These are phyloP conservation scores for Malus sieversii DNA, from an alignment of 306 rosid genomes.

Conservation along the genomic window DNA sequence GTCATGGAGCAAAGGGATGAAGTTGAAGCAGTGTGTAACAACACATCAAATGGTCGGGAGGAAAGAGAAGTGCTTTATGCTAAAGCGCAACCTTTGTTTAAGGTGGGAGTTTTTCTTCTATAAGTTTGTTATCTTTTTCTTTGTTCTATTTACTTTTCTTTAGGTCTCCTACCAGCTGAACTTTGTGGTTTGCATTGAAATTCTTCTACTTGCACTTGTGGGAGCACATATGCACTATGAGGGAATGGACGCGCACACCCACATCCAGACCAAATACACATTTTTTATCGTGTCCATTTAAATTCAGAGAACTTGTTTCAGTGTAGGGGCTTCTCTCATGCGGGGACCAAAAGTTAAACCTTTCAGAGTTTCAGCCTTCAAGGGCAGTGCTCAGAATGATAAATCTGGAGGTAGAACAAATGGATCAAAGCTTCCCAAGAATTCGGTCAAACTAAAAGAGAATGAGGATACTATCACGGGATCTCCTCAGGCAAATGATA, in stretches of 20 bases:
- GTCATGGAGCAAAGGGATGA: conserved; percentile 46
- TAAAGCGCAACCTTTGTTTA: conserved; percentile 37
- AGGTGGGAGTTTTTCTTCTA: conserved; percentile 41
- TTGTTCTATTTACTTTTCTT: not conserved
- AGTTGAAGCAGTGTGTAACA: conserved; percentile 47
- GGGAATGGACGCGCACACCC: not conserved
- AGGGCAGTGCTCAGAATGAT: conserved; percentile 57
- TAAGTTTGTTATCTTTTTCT: not conserved
- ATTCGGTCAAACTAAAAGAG: conserved; percentile 58
- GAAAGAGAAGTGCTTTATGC: conserved; percentile 32
- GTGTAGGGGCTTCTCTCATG: conserved; percentile 69
- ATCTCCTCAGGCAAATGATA: conserved; percentile 47
- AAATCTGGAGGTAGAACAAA: conserved; percentile 46
- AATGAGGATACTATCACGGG: conserved; percentile 37
- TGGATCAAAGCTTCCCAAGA: conserved; percentile 52
- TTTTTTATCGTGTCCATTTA: conserved; percentile 17
- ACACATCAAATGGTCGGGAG: conserved; percentile 41
- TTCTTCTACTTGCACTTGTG: conserved; percentile 1
- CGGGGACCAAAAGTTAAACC: conserved; percentile 44
- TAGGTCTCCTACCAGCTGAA: not conserved
- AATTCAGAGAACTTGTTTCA: conserved; percentile 53
- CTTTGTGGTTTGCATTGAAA: not conserved
- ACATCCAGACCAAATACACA: not conserved
- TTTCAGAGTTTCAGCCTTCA: conserved; percentile 62
- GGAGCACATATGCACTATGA: not conserved